These are phyloP conservation scores for Globisporangium splendens DNA, from an alignment of 352 stramenopile genomes.

Conservation along the genomic window DNA sequence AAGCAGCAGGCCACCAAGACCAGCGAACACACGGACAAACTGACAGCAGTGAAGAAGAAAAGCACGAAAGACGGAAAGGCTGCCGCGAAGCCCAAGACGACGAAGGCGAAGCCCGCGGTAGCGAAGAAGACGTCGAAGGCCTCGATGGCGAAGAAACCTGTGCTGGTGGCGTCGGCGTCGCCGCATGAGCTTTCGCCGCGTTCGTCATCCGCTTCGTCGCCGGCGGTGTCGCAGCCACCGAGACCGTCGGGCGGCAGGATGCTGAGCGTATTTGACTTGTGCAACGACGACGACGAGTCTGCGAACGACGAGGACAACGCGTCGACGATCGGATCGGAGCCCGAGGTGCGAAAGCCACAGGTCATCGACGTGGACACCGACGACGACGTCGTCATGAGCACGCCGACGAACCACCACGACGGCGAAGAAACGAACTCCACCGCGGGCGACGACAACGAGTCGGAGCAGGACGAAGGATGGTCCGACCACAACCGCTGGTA, in stretches of 20 bases:
- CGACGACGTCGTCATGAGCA: constrained; percentile 19
- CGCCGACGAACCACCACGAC: constrained; percentile 1
- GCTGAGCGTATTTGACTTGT: constrained; percentile 78
- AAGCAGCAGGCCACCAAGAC: background rate
- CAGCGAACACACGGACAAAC: background rate
- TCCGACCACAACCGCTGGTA: constrained; percentile 88
- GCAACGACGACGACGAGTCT: constrained; percentile 28
- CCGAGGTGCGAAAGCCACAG: constrained; percentile 15
- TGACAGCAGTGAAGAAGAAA: background rate
- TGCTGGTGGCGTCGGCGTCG: background rate
- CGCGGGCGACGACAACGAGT: constrained; percentile 34
- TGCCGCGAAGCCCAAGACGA: constrained; percentile 3
- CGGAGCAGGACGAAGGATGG: constrained; percentile 58
- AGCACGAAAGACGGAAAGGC: background rate
- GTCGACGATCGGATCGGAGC: constrained; percentile 12
- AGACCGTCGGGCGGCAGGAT: constrained; percentile 39
- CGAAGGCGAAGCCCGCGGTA: constrained; percentile 4
- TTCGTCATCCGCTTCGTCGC: constrained; percentile 6
- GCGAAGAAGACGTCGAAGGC: background rate
- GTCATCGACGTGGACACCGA: constrained; percentile 27
- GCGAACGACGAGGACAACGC: constrained; percentile 23
- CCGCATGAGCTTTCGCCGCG: background rate
- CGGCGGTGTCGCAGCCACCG: constrained; percentile 9
- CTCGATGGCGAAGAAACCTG: no score
- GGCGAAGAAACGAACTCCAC: constrained; percentile 21